These are phyloP conservation scores for Ligustrum vulgare DNA, from an alignment of 257 asterid species.

Conservation along the genomic window DNA sequence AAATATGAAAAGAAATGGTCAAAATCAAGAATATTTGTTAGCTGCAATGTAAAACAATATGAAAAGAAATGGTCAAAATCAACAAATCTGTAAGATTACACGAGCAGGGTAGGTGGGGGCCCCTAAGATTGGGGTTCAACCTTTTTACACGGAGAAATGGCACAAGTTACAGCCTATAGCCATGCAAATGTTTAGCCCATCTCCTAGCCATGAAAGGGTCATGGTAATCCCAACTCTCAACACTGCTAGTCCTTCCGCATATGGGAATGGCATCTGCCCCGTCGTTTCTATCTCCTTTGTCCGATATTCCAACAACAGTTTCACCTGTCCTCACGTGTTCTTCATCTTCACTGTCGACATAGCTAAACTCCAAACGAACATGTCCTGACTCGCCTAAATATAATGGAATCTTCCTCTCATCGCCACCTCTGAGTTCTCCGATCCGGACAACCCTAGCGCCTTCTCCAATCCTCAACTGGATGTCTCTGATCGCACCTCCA, in stretches of 20 bases:
- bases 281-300: conserved; percentile 41
- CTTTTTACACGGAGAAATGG: too few relatives aligned
- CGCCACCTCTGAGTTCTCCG: conserved; percentile 82
- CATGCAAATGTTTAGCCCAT: conserved; percentile 97
- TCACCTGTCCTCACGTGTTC: conserved; percentile 58
- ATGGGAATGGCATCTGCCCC: conserved; percentile 26
- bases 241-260: conserved; percentile 69
- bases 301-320: conserved; percentile 42
- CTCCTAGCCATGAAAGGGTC: conserved; percentile 93
- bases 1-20: not conserved
- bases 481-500: conserved; percentile 67
- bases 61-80: too few relatives aligned
- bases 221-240: conserved; percentile 78
- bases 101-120: too few relatives aligned
- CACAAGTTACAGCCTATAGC: conserved; percentile 49
- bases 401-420: conserved; percentile 73
- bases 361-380: conserved; percentile 66
- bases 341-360: conserved; percentile 54
- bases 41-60: not conserved
- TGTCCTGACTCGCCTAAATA: conserved; percentile 41
- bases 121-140: too few relatives aligned
- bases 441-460: conserved; percentile 55
- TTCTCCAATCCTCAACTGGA: conserved; percentile 62
- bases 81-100: not conserved
- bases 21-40: too few relatives aligned